Conservation (phyloP, 345 rosid genomes). For the Lagerstroemia speciosa region DNA sequence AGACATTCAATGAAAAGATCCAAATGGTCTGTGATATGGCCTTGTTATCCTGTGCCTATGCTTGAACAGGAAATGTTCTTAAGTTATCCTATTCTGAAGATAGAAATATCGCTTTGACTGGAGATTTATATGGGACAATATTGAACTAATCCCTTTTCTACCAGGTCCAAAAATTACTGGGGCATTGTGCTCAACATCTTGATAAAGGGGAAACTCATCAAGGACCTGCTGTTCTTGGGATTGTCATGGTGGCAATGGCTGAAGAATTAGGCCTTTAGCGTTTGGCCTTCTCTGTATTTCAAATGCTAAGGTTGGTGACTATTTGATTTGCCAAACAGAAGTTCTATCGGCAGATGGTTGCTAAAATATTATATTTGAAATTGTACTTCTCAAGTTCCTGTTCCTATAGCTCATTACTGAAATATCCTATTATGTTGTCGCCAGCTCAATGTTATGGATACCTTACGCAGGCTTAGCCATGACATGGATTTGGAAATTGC, state of each 20-base stretch:
- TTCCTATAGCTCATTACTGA: not conserved
- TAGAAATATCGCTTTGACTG: not conserved
- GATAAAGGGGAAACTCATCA: constrained; percentile 84
- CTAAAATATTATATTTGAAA: no score
- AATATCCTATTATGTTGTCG: constrained; percentile 1
- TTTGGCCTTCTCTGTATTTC: constrained; percentile 97
- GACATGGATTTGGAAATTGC: constrained; percentile 95
- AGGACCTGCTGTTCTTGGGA: constrained; percentile 94
- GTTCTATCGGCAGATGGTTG: no score
- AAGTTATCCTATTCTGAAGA: constrained; percentile 44
- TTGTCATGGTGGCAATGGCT: constrained; percentile 96
- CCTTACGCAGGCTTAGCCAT: constrained; percentile 93
- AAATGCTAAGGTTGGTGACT: constrained; percentile 70
- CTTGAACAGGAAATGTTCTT: constrained; percentile 94
- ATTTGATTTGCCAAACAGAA: not conserved
- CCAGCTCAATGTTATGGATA: constrained; percentile 94
- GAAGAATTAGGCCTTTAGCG: constrained; percentile 93
- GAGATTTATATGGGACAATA: not conserved
- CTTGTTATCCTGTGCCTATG: constrained; percentile 90
- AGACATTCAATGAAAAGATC: constrained; percentile 81
- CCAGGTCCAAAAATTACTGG: constrained; percentile 88
- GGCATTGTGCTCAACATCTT: constrained; percentile 79
- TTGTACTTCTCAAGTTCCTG: not conserved
- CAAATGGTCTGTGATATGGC: constrained; percentile 84
- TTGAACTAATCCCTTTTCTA: constrained; percentile 13